A percentile compares a stretch with the other conserved stretches of the same genome.
phyloP scores from a whole-genome alignment of 2,329 filamentous ascomycete species.

The Aspergillus ibericus region DNA sequence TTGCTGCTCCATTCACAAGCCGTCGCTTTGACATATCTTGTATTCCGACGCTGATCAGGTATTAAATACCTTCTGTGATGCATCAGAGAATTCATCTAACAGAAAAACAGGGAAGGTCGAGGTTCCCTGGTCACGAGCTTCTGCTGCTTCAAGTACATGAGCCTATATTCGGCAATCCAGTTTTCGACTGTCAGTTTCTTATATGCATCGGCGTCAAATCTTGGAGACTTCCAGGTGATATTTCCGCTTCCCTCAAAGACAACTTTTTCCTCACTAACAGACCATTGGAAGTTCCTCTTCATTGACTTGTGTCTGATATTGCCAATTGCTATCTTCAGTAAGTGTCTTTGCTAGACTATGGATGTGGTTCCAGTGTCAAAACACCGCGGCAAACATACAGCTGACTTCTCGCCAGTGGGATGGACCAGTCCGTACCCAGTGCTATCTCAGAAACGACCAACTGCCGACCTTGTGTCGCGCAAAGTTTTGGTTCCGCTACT shows the following conservation, averaged over 20 bases:
- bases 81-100: conserved; percentile 15
- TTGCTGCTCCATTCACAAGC: conserved; percentile 96
- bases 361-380: not conserved
- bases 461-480: conserved; percentile 84
- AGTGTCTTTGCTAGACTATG: conserved; percentile 29
- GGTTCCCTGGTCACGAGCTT: conserved; percentile 97
- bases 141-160: conserved; percentile 99
- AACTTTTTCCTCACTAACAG: not conserved
- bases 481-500: conserved; percentile 89
- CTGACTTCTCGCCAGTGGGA: conserved; percentile 62
- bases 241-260: not conserved
- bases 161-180: conserved; percentile 97
- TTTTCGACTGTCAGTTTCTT: conserved; percentile 97
- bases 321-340: conserved; percentile 92
- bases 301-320: conserved; percentile 92
- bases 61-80: conserved; percentile 25
- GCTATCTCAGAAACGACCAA: conserved; percentile 81
- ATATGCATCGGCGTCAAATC: conserved; percentile 87
- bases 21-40: conserved; percentile 95
- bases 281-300: conserved; percentile 69
- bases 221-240: conserved; percentile 85
- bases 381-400: not conserved
- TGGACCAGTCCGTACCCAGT: conserved; percentile 83
- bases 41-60: conserved; percentile 86
- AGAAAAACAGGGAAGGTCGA: conserved; percentile 70